phyloP scores from a whole-genome alignment of 1,284 basidiomycete species.

The Rhodotorula sp. region DNA sequence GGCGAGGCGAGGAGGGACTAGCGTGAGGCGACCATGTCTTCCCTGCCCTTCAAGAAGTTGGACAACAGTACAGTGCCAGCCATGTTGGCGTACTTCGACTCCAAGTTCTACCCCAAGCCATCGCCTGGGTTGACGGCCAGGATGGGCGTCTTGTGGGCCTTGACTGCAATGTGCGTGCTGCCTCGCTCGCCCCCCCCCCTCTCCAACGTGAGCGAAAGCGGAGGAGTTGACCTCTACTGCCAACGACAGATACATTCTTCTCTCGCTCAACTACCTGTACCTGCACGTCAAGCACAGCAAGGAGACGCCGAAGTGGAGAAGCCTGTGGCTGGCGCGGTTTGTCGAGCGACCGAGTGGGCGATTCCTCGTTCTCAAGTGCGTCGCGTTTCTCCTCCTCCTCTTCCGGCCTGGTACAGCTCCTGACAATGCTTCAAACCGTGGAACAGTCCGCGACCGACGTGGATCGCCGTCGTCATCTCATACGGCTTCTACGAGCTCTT shows the following conservation, averaged over 20 bases:
- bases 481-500: slow-evolving; percentile 1
- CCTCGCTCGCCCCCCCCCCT: background rate
- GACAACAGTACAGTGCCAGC: background rate
- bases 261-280: background rate
- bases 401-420: too few relatives aligned
- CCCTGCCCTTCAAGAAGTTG: too few relatives aligned
- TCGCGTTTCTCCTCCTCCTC: too few relatives aligned
- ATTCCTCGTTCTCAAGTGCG: slow-evolving; percentile 13
- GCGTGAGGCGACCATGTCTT: too few relatives aligned
- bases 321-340: background rate
- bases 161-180: background rate
- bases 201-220: too few relatives aligned
- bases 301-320: background rate
- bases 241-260: background rate
- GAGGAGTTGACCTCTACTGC: too few relatives aligned
- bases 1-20: too few relatives aligned
- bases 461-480: background rate
- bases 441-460: background rate
- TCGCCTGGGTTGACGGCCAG: background rate
- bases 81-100: background rate
- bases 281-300: background rate
- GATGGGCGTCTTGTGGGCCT: background rate
- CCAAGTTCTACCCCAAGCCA: background rate
- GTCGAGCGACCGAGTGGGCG: slow-evolving; percentile 6
- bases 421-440: background rate